Percentiles rank a stretch among this genome's conserved stretches.
Conservation (phyloP, 495 filamentous ascomycete genomes). For the Extremus antarcticus region DNA sequence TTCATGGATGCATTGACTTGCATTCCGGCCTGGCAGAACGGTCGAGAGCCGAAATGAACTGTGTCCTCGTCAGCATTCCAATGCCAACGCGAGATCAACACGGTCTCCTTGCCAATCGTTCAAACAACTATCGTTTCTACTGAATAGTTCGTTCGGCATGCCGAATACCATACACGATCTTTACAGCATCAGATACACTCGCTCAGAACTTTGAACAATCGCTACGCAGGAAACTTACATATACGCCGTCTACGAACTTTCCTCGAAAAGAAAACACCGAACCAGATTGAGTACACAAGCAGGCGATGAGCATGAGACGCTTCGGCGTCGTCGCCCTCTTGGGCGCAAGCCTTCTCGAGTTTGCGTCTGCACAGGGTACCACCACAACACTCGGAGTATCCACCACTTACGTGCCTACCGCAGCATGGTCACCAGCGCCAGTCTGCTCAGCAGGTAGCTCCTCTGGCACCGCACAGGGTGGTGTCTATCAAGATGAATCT, state of each 20-base stretch:
- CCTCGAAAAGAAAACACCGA: not conserved
- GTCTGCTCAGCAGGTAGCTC: not conserved
- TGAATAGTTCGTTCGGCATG: not conserved
- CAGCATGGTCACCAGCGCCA: not conserved
- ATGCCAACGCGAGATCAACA: constrained; percentile 2
- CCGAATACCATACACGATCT: not conserved
- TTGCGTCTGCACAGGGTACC: not conserved
- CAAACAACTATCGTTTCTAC: not conserved
- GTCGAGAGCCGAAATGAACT: not conserved
- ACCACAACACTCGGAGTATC: not conserved
- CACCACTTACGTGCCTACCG: not conserved
- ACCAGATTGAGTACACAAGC: not conserved
- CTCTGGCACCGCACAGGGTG: not conserved
- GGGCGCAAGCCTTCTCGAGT: not conserved
- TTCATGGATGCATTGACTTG: too few relatives aligned
- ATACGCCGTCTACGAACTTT: too few relatives aligned
- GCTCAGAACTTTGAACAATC: not conserved
- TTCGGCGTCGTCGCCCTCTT: constrained; percentile 4
- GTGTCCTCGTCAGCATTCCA: constrained; percentile 1
- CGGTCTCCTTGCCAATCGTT: constrained; percentile 6
- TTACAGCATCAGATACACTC: not conserved
- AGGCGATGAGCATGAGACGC: not conserved
- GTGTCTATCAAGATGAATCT: not conserved
- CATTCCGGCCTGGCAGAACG: not conserved
- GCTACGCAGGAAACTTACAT: not conserved